Evolutionary conservation across 140 eudicot species (phyloP).

Genomic region (Anethum foeniculum): DNA sequence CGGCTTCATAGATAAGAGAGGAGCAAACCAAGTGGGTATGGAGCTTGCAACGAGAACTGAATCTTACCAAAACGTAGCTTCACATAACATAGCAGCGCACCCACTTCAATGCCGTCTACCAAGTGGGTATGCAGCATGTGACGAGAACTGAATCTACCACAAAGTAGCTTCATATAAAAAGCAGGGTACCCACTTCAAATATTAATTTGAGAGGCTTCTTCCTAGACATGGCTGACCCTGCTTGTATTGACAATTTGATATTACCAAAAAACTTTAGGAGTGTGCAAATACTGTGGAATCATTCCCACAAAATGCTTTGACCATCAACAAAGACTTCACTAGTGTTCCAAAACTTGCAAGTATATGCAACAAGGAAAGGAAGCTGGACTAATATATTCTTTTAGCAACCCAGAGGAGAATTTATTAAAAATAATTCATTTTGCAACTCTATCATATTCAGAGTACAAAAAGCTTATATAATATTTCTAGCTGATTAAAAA

Average conservation of each 20-base stretch:
- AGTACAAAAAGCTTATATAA: neutral
- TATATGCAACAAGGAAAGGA: conserved; percentile 27
- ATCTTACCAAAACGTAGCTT: too few species aligned
- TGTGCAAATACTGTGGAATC: conserved; percentile 23
- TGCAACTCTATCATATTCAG: neutral
- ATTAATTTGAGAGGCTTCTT: conserved; percentile 4
- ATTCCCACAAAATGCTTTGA: conserved; percentile 33
- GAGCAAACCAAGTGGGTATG: conserved; percentile 19
- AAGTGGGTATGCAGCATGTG: too few species aligned
- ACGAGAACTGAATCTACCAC: too few species aligned
- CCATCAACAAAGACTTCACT: conserved; percentile 25
- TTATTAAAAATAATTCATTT: conserved; percentile 8
- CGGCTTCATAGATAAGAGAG: conserved; percentile 57
- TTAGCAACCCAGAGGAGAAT: conserved; percentile 52
- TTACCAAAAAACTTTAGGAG: conserved; percentile 34
- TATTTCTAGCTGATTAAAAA: neutral
- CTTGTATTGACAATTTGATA: conserved; percentile 29
- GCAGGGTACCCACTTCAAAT: too few species aligned
- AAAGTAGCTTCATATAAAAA: too few species aligned
- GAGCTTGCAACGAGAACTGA: too few species aligned
- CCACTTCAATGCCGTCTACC: too few species aligned
- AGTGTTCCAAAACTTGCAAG: conserved; percentile 47
- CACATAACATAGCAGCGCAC: too few species aligned
- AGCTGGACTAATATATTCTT: conserved; percentile 6
- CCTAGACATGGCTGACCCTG: conserved; percentile 62